Conservation (phyloP, 2,329 filamentous ascomycete genomes). For the Penicillium sclerotiorum region DNA sequence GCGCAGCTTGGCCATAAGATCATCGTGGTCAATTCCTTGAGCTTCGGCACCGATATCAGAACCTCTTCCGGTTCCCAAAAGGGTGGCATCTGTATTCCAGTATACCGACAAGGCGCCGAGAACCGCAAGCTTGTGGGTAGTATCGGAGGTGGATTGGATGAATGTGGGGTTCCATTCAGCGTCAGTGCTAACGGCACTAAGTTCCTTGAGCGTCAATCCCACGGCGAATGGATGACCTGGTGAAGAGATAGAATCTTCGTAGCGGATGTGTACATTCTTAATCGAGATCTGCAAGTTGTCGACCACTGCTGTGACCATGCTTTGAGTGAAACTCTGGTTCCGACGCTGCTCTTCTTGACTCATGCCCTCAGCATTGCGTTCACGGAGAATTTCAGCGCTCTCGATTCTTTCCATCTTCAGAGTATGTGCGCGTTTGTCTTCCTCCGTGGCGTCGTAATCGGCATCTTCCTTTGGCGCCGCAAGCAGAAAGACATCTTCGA, state of each 20-base stretch:
- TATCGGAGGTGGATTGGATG: conserved; percentile 79
- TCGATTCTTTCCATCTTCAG: conserved; percentile 99
- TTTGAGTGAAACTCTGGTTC: conserved; percentile 96
- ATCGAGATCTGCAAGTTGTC: conserved; percentile 97
- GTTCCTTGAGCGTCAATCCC: conserved; percentile 89
- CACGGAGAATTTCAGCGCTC: conserved; percentile 90
- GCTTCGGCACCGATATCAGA: conserved; percentile 60
- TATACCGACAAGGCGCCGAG: conserved; percentile 90
- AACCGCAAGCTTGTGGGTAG: conserved; percentile 91
- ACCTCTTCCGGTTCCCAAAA: conserved; percentile 81
- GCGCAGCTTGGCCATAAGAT: conserved; percentile 76
- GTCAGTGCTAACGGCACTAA: conserved; percentile 96
- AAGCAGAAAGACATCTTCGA: conserved; percentile 94
- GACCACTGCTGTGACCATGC: conserved; percentile 91
- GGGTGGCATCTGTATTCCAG: conserved; percentile 91
- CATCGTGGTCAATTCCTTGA: conserved; percentile 67
- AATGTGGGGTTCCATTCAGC: conserved; percentile 94
- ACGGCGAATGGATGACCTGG: conserved; percentile 94
- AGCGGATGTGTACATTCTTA: conserved; percentile 97
- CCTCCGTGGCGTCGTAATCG: conserved; percentile 89
- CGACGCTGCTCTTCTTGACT: conserved; percentile 95
- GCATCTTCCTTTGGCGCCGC: conserved; percentile 95
- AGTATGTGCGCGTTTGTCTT: conserved; percentile 80
- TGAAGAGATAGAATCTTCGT: conserved; percentile 95
- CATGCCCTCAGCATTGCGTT: conserved; percentile 88